Evolutionary conservation across 306 rosid genomes (phyloP), one percentile per base, ranked within the genome.

Genomic region (Prunus dulcis): DNA sequence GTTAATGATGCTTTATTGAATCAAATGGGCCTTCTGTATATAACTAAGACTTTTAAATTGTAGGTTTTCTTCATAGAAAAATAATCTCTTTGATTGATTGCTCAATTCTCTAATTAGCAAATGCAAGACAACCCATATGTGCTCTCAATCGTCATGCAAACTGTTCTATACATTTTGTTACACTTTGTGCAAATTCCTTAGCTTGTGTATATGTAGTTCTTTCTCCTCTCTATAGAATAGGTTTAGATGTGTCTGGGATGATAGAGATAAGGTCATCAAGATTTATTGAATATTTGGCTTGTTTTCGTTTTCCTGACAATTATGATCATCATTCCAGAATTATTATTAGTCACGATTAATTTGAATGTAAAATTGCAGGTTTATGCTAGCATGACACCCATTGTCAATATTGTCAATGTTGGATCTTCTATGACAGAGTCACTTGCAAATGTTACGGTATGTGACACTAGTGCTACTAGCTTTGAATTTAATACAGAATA

Each of bases 321-420:
- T 38, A 38, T 7, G 43, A 38, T 38, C 43, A 15, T 18, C 72
- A 47, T 67, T 41, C 18, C 20, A 38, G 49, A 68, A 53, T 23
- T 68, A 9, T 19, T 2, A 47, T 20, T 25, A 41, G 57, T 57
- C 66, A 34, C 41, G 13, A 27, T 38, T 72, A n/a, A 75, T 69
- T 61, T 57, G 20, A 66, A 75, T 11, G 20, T 83, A 65, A 64
- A 30, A 41, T 66, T 67, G 75, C 79, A 95, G 99, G 99, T 87
- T 60, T 95, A 95, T 78, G 91, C 97, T 75, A 95, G 97, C 69
- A 90, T 92, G 97, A 88, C 99, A 46, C 92, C 97, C 11, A 68
- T 80, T 71, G 82, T 95, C 78, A 85, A 92, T 82, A 83, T 90
- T 79, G 97, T 92, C 70, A 89, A 88, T 79, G 88, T 84, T 52